A percentile compares a stretch with the other conserved stretches of the same genome.
Conservation (phyloP, 108 stramenopile genomes). For the Mayamaea pseudoterrestris region DNA sequence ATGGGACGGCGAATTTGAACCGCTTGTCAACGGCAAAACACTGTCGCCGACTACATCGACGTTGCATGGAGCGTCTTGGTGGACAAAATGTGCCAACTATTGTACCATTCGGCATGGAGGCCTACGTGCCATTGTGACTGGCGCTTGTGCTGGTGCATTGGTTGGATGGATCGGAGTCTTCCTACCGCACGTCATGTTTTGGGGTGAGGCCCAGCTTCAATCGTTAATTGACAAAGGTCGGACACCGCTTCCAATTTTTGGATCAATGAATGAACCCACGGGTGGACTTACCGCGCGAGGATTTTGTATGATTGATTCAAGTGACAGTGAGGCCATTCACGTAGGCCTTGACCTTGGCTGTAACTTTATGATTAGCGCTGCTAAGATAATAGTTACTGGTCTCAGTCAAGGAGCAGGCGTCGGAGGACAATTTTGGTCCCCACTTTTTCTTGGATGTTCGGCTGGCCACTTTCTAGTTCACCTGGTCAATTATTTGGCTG, state of each 20-base stretch:
- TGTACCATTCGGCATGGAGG: constrained; percentile 17
- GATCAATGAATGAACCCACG: constrained; percentile 27
- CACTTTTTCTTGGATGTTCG: constrained; percentile 37
- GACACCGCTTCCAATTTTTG: constrained; percentile 50
- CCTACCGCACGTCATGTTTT: constrained; percentile 45
- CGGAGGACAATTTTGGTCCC: constrained; percentile 57
- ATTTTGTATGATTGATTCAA: constrained; percentile 27
- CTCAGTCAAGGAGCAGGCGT: constrained; percentile 40
- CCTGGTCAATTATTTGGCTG: constrained; percentile 4
- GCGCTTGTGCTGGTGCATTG: constrained; percentile 23
- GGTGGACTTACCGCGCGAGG: constrained; percentile 27
- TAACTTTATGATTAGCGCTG: constrained; percentile 16
- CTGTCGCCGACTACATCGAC: no score
- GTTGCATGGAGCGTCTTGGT: no score
- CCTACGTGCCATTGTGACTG: constrained; percentile 29
- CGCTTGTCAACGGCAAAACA: no score
- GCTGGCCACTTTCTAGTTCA: constrained; percentile 37
- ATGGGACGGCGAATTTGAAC: no score
- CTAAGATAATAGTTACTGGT: constrained; percentile 39
- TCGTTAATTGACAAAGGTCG: constrained; percentile 49
- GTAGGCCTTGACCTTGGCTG: constrained; percentile 29
- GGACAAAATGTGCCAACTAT: neutral
- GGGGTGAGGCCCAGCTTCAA: constrained; percentile 55
- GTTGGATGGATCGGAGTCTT: constrained; percentile 32
- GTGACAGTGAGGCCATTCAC: constrained; percentile 8